Conservation (phyloP, 2,329 filamentous ascomycete genomes). For the Trichoderma cornu-damae region DNA sequence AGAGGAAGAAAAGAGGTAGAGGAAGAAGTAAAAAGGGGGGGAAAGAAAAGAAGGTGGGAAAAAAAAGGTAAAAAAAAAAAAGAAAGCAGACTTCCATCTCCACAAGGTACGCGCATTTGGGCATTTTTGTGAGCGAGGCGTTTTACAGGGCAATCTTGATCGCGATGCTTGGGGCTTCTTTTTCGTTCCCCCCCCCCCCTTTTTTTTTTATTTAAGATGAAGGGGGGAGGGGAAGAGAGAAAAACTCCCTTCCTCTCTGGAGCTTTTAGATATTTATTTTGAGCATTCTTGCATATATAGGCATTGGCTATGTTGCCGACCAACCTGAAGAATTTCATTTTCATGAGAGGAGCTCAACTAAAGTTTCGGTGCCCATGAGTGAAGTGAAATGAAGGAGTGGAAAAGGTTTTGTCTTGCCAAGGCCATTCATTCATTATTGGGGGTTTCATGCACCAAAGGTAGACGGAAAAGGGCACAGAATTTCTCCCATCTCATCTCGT, state of each 20-base stretch:
- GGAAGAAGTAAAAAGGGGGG: not conserved
- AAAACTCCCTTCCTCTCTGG: not conserved
- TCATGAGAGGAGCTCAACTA: not conserved
- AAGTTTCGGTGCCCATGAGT: not conserved
- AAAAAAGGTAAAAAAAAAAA: not conserved
- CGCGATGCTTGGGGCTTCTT: not conserved
- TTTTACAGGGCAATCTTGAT: slow-evolving; percentile 8
- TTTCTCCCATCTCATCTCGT: too few species aligned
- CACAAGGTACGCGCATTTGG: not conserved
- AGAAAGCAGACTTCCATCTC: not conserved
- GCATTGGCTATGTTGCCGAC: not conserved
- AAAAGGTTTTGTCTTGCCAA: not conserved
- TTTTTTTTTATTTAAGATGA: not conserved
- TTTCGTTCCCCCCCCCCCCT: too few species aligned
- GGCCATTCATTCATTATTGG: not conserved
- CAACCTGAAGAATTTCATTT: not conserved
- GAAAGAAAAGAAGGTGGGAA: too few species aligned
- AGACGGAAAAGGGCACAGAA: too few species aligned
- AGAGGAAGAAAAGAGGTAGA: not conserved
- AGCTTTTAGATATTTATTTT: not conserved
- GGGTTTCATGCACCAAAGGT: not conserved
- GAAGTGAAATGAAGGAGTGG: not conserved
- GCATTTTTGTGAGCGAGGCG: slow-evolving; percentile 16
- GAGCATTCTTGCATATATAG: not conserved
- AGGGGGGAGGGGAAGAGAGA: not conserved